Conservation (phyloP, 495 filamentous ascomycete species). For the Ramalina peruviana region DNA sequence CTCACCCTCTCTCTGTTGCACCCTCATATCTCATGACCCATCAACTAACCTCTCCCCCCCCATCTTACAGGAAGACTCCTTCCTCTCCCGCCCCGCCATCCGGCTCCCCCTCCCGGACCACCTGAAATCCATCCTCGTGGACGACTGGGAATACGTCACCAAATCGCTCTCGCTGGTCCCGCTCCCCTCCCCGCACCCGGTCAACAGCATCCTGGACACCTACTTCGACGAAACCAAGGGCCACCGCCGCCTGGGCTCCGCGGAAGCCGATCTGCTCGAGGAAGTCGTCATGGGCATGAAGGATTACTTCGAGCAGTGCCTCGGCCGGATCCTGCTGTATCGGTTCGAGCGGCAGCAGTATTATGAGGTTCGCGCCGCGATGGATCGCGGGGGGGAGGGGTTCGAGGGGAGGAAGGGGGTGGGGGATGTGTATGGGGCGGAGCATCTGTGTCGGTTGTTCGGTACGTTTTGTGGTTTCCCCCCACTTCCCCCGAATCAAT, state of each 20-base stretch:
- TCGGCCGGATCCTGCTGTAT: constrained; percentile 83
- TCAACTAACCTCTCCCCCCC: neutral
- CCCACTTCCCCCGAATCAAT: neutral
- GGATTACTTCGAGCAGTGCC: constrained; percentile 80
- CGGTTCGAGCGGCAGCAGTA: constrained; percentile 83
- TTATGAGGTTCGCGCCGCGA: constrained; percentile 50
- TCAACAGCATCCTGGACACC: constrained; percentile 62
- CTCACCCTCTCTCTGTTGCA: too few relatives aligned
- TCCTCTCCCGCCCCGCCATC: constrained; percentile 64
- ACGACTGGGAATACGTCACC: constrained; percentile 98
- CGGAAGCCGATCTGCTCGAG: constrained; percentile 70
- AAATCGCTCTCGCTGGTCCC: constrained; percentile 81
- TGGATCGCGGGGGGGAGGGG: constrained; percentile 36
- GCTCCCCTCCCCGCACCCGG: constrained; percentile 61
- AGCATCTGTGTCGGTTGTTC: constrained; percentile 77
- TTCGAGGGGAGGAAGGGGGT: constrained; percentile 44
- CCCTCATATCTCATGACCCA: too few relatives aligned
- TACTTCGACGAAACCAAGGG: constrained; percentile 57
- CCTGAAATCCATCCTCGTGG: constrained; percentile 79
- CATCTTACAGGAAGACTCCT: constrained; percentile 61
- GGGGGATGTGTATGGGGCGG: constrained; percentile 77
- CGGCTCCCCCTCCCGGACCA: constrained; percentile 69
- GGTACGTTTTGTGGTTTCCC: constrained; percentile 39
- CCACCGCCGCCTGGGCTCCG: constrained; percentile 47
- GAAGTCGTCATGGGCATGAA: constrained; percentile 72